Conservation (phyloP, 2,329 filamentous ascomycete genomes). For the Calonectria ilicicola region DNA sequence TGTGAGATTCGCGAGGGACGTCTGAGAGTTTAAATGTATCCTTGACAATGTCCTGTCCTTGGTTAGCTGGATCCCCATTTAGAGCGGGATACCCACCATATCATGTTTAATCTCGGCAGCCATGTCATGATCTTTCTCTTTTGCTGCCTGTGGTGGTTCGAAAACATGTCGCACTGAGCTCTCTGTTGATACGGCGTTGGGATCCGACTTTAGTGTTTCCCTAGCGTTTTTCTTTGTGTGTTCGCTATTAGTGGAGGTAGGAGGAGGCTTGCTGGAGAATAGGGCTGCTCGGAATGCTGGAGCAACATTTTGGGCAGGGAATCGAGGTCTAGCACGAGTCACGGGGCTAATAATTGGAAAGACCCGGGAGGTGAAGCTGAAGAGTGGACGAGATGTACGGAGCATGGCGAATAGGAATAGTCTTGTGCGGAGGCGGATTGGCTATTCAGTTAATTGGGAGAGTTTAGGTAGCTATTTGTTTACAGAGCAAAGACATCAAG, state of each 20-base stretch:
- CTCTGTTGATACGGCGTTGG: conserved; percentile 69
- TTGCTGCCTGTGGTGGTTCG: conserved; percentile 43
- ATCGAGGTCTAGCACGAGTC: conserved; percentile 13
- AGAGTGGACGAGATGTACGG: conserved; percentile 42
- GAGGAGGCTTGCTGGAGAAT: conserved; percentile 50
- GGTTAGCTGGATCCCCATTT: conserved; percentile 9
- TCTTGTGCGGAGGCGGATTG: background rate
- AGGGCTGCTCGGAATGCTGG: conserved; percentile 30
- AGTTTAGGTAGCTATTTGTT: background rate
- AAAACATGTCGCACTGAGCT: conserved; percentile 67
- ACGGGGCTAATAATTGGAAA: conserved; percentile 9
- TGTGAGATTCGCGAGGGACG: conserved; percentile 76
- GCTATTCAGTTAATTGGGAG: background rate
- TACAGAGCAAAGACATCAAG: background rate
- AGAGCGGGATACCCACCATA: conserved; percentile 63
- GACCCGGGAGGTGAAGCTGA: conserved; percentile 35
- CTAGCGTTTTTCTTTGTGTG: conserved; percentile 66
- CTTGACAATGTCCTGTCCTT: conserved; percentile 69
- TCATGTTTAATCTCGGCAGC: conserved; percentile 56
- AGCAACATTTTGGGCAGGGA: conserved; percentile 25
- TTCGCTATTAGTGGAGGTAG: conserved; percentile 57
- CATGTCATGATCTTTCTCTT: conserved; percentile 42
- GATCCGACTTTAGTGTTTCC: conserved; percentile 68
- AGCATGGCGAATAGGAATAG: conserved; percentile 43
- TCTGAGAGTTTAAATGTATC: conserved; percentile 74